These are phyloP conservation scores for Microdochium trichocladiopsis DNA, from an alignment of 2,329 filamentous ascomycete genomes.

Conservation along the genomic window DNA sequence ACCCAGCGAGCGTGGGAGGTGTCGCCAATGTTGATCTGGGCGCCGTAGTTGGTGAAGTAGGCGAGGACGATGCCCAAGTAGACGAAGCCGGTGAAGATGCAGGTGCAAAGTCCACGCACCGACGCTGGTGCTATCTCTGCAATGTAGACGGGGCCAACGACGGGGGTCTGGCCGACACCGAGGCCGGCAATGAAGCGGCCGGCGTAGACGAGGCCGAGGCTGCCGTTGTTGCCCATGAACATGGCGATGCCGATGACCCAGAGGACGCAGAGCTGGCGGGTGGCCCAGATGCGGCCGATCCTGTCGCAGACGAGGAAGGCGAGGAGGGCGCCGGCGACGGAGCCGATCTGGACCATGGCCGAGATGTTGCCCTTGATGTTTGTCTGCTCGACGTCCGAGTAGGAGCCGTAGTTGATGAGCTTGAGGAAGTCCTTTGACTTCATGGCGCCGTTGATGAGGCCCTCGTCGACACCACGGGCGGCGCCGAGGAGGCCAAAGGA, in stretches of 20 bases:
- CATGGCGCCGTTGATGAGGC: slow-evolving; percentile 67
- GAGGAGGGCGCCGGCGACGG: slow-evolving; percentile 63
- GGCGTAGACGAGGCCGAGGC: slow-evolving; percentile 51
- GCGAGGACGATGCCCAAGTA: slow-evolving; percentile 73
- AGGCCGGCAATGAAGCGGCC: slow-evolving; percentile 61
- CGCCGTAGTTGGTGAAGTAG: slow-evolving; percentile 68
- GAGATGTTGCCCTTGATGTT: slow-evolving; percentile 72
- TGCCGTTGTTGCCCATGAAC: slow-evolving; percentile 49
- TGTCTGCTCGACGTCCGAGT: slow-evolving; percentile 45
- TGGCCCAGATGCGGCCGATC: slow-evolving; percentile 57
- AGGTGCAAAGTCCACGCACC: slow-evolving; percentile 67
- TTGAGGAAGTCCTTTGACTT: slow-evolving; percentile 57
- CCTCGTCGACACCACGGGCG: slow-evolving; percentile 73
- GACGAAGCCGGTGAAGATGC: slow-evolving; percentile 62
- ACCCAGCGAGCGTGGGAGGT: slow-evolving; percentile 42
- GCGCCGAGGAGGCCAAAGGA: slow-evolving; percentile 71
- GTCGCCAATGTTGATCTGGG: slow-evolving; percentile 39
- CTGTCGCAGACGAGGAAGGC: slow-evolving; percentile 53
- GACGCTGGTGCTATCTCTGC: slow-evolving; percentile 65
- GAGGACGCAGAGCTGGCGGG: slow-evolving; percentile 46
- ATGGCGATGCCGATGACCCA: slow-evolving; percentile 53
- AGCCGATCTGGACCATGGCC: slow-evolving; percentile 76
- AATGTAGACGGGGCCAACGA: slow-evolving; percentile 65
- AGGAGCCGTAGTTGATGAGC: slow-evolving; percentile 49
- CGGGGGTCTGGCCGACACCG: slow-evolving; percentile 60